Evolutionary conservation across 176 grass and related monocot species (phyloP).

Genomic region (Cocos nucifera): DNA sequence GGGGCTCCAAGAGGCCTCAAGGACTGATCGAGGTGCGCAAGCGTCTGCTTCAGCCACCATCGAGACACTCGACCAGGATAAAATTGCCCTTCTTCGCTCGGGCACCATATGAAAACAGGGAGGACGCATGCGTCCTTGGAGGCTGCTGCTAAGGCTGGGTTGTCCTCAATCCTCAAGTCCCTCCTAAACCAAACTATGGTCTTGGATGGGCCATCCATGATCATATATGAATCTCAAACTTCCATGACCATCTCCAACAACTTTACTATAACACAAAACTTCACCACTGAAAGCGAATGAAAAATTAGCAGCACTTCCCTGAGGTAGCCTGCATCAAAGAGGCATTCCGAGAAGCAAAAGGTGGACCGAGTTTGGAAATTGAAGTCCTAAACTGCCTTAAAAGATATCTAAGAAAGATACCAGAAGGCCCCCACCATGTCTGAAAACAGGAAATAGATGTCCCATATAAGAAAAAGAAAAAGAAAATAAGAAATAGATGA

Average conservation of each 20-base stretch:
- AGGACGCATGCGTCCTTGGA: conserved; percentile 43
- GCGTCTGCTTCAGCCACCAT: conserved; percentile 95
- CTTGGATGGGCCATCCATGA: conserved; percentile 40
- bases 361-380: too few relatives aligned
- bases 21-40: conserved; percentile 47
- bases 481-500: too few relatives aligned
- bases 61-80: conserved; percentile 70
- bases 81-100: conserved; percentile 57
- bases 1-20: conserved; percentile 60
- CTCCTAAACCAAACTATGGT: conserved; percentile 91
- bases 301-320: too few relatives aligned
- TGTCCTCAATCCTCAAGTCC: conserved; percentile 91
- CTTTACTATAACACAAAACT: too few relatives aligned
- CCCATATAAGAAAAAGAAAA: too few relatives aligned
- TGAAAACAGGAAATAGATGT: too few relatives aligned
- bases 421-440: too few relatives aligned
- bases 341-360: too few relatives aligned
- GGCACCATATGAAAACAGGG: conserved; percentile 89
- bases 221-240: neutral
- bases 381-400: too few relatives aligned
- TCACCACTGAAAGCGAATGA: too few relatives aligned
- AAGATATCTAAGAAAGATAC: too few relatives aligned
- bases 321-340: too few relatives aligned
- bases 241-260: neutral
- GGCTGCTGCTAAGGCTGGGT: conserved; percentile 60